Evolutionary conservation across 2,329 filamentous ascomycete species (phyloP), one percentile per base, ranked within the genome.

Genomic region (Metarhizium guizhouense): DNA sequence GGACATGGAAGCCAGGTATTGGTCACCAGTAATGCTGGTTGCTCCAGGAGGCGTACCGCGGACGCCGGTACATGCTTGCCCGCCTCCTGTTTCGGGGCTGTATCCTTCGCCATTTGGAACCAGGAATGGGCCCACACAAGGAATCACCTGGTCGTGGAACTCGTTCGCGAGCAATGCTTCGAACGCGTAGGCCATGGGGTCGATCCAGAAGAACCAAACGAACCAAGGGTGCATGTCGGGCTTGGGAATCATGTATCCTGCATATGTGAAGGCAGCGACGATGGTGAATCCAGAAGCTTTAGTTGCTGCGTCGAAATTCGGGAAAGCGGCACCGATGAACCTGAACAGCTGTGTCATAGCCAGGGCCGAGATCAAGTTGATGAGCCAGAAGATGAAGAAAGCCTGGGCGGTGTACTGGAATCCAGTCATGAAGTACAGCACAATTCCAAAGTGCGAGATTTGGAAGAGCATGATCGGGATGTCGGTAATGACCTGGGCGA

Each of bases 141-240:
- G 69, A 18, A 83, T 76, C 2, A 63, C 72, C 63, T 86, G 71
- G 45, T 70, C 71, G 59, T 86, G 76, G 56, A 90, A 89, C 64
- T 91, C 87, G 61, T 90, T 90, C 0, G 83, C 74, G 63, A 90
- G 75, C 0, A 91, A 67, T 0, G 79, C 80, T 60, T 89, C 83
- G 56, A 89, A 90, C 0, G 76, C 83, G 56, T 89, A 90, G 0
- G 86, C 80, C 3, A 90, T 71, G 0, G 86, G 86, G 59, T 87
- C 78, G 25, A 86, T 78, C 80, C 82, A 85, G 58, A 77, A 83
- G 3, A 86, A 65, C 83, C 83, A 86, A 3, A 73, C 70, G 30
- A 86, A 78, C 81, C 82, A 86, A 0, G 78, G 77, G 45, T 82
- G 79, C 83, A 86, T 85, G 57, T 80, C 72, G 29, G 75, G 76